Base-by-base conservation (phyloP, 805 yeast species). In the Myxozyma kluyveri region DNA sequence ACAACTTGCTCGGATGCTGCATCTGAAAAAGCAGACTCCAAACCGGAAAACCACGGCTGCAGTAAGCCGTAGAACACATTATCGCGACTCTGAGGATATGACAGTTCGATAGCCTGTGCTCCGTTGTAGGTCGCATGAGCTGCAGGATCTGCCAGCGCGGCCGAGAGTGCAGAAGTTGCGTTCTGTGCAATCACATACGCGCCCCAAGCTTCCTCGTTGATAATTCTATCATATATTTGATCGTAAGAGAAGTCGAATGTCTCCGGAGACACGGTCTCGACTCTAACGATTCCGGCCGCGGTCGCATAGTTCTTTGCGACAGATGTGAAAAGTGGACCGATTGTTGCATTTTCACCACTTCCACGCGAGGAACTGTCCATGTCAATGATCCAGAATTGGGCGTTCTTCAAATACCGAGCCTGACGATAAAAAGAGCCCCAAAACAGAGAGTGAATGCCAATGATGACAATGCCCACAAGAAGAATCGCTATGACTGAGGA, bases 11-110 rank as follows among this genome's bases (percentile, higher is more conserved):
- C 21, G 7, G 29, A 9, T 7, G 7, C 4, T 3, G 23, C 4
- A 6, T 45, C 12, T 4, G 42, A 42, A 24, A 42, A 42, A 4
- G 23, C 10, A 32, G n/a, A 4, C 43, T 73, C 74, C 21, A 84
- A 64, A 0, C 37, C 49, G 12, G 62, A 50, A 19, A 81, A 50
- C 3, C 73, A 63, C 0, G 83, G 80, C 0, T 71, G 60, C 6
- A 83, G 71, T 42, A 73, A 75, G 2, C 73, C 57, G 71, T 82
- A 72, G 32, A 75, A 73, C 18, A 71, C 56, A 31, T 78, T 72
- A 63, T 85, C 90, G 60, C 88, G 70, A 4, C 83, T 87, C 0
- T 84, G 75, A 65, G 81, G 86, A 63, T 77, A 83, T 39, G 73
- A 64, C 4, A 72, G 65, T n/a, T 70, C 62, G 4, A 80, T 65